Percentiles rank a stretch among this genome's conserved stretches.
phyloP scores from a whole-genome alignment of 2,329 filamentous ascomycete species.

The Scedosporium minutisporum region DNA sequence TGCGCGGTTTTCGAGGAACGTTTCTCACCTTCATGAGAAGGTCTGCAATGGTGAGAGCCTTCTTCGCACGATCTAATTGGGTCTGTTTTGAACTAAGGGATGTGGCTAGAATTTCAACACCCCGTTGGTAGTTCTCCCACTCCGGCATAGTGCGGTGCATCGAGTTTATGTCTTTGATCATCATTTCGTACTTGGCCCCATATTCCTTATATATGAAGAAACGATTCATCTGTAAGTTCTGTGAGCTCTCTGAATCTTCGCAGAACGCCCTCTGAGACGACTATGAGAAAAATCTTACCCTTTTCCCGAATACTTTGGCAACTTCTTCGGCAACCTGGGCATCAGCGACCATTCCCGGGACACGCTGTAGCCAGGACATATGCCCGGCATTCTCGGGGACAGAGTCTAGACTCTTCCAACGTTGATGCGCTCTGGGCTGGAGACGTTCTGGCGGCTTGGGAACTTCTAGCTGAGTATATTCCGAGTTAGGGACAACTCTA shows the following conservation, averaged over 20 bases:
- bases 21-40: slow-evolving; percentile 74
- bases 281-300: slow-evolving; percentile 28
- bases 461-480: slow-evolving; percentile 40
- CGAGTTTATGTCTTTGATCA: slow-evolving; percentile 66
- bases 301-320: slow-evolving; percentile 50
- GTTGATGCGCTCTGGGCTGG: slow-evolving; percentile 23
- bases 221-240: slow-evolving; percentile 52
- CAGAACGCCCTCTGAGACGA: no score
- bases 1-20: no score
- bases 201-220: slow-evolving; percentile 91
- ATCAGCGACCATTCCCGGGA: slow-evolving; percentile 45
- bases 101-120: slow-evolving; percentile 72
- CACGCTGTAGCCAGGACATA: slow-evolving; percentile 31
- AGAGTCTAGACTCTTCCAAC: slow-evolving; percentile 38
- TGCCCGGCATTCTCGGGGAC: slow-evolving; percentile 31
- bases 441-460: not conserved
- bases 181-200: slow-evolving; percentile 77
- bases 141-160: slow-evolving; percentile 58
- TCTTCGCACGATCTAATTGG: slow-evolving; percentile 53
- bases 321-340: slow-evolving; percentile 51
- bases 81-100: slow-evolving; percentile 62
- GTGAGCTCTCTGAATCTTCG: not conserved
- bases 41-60: slow-evolving; percentile 74
- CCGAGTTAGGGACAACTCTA: slow-evolving; percentile 57
- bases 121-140: slow-evolving; percentile 74